A percentile compares a stretch with the other conserved stretches of the same genome.
Evolutionary conservation across 2,329 filamentous ascomycete species (phyloP).

Genomic region (Byssoonygena ceratinophila): DNA sequence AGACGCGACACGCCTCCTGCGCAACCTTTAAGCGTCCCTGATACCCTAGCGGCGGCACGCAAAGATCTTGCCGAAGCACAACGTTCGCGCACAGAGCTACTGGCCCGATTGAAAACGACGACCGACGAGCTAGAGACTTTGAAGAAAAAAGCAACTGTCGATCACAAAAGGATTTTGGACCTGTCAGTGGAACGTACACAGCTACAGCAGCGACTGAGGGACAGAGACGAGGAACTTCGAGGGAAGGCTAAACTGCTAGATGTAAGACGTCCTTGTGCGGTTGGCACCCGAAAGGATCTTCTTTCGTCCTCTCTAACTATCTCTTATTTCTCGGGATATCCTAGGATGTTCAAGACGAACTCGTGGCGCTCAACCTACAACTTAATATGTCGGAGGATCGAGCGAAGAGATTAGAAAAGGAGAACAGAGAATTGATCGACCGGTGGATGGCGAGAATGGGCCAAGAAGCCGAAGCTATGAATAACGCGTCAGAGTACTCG

Average conservation of each 20-base stretch:
- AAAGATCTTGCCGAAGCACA: slow-evolving; percentile 67
- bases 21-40: slow-evolving; percentile 20
- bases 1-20: not conserved
- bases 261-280: slow-evolving; percentile 34
- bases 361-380: slow-evolving; percentile 77
- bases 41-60: slow-evolving; percentile 34
- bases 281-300: not conserved
- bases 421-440: slow-evolving; percentile 82
- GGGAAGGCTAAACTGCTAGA: slow-evolving; percentile 76
- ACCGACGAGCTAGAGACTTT: slow-evolving; percentile 55
- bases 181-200: slow-evolving; percentile 53
- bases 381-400: slow-evolving; percentile 75
- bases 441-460: slow-evolving; percentile 86
- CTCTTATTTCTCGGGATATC: not conserved
- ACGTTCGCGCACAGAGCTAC: slow-evolving; percentile 58
- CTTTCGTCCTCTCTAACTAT: not conserved
- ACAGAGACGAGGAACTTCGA: slow-evolving; percentile 73
- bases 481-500: slow-evolving; percentile 45
- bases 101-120: slow-evolving; percentile 51
- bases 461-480: slow-evolving; percentile 79
- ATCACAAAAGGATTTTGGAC: slow-evolving; percentile 50
- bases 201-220: slow-evolving; percentile 58
- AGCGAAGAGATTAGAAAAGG: slow-evolving; percentile 58
- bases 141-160: slow-evolving; percentile 49
- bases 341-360: slow-evolving; percentile 84